Conservation (phyloP, 1,139 yeast species). For the Candida sanyaensis region DNA sequence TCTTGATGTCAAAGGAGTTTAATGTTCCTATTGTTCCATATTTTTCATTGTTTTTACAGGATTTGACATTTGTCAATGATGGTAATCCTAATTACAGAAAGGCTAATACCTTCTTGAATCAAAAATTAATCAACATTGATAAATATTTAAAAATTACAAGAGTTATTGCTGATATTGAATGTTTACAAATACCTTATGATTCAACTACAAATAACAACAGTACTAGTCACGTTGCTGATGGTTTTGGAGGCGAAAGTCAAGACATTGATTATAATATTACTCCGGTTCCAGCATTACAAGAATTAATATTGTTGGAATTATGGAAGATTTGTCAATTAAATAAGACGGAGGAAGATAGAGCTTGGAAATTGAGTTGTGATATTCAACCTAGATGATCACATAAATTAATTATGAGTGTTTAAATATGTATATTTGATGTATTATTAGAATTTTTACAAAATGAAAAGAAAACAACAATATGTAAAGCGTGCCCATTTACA, state of each 20-base stretch:
- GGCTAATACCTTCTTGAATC: constrained; percentile 58
- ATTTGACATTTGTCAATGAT: constrained; percentile 82
- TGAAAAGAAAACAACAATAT: too few species aligned
- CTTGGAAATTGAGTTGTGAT: constrained; percentile 69
- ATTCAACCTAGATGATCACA: constrained; percentile 41
- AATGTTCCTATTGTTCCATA: constrained; percentile 83
- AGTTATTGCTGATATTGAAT: constrained; percentile 76
- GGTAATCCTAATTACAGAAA: constrained; percentile 76
- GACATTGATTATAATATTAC: constrained; percentile 35
- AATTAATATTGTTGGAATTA: constrained; percentile 63
- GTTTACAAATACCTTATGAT: constrained; percentile 66
- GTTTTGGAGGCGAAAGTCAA: not conserved
- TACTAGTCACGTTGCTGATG: constrained; percentile 1
- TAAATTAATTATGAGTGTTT: too few species aligned
- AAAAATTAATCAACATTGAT: constrained; percentile 75
- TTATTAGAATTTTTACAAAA: not conserved
- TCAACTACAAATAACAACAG: not conserved
- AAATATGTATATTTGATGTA: not conserved
- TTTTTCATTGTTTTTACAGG: constrained; percentile 80
- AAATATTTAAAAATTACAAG: constrained; percentile 75
- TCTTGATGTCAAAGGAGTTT: constrained; percentile 48
- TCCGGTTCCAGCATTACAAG: constrained; percentile 56
- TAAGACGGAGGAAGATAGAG: constrained; percentile 62
- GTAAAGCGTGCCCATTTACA: too few species aligned
- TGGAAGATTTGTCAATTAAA: constrained; percentile 70